Conservation (phyloP, 129 eudicot genomes). For the Rutidosis leptorrhynchoides region DNA sequence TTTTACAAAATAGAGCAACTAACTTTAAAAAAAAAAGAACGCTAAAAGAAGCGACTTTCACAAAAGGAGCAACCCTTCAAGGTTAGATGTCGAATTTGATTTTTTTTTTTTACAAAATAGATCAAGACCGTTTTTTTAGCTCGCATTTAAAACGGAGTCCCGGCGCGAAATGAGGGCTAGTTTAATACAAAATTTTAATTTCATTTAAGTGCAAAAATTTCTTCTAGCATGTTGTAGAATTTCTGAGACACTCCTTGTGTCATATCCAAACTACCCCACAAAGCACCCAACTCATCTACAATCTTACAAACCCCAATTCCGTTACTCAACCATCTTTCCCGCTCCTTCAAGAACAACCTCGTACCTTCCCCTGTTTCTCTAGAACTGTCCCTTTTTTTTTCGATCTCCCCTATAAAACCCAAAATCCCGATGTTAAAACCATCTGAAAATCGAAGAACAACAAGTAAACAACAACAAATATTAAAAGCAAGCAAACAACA, state of each 20-base stretch:
- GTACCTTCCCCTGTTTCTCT: background rate
- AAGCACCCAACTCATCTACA: background rate
- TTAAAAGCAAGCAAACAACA: background rate
- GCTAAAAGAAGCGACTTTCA: no score
- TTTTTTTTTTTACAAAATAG: no score
- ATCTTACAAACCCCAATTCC: background rate
- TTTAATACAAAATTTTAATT: no score
- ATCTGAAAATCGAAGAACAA: slow-evolving; percentile 3
- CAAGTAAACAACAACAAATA: background rate
- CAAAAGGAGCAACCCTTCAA: no score
- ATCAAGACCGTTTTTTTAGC: no score
- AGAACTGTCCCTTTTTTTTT: background rate
- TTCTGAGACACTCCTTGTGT: slow-evolving; percentile 18
- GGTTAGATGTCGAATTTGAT: no score
- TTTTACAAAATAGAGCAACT: no score
- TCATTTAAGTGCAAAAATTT: background rate
- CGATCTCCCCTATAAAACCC: slow-evolving; percentile 20
- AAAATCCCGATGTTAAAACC: slow-evolving; percentile 10
- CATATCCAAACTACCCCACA: background rate
- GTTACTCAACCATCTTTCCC: slow-evolving; percentile 18
- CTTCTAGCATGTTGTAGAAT: slow-evolving; percentile 15
- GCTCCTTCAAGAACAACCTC: slow-evolving; percentile 41
- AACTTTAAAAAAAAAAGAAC: no score
- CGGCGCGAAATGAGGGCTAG: no score
- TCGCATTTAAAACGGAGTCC: no score